Evolutionary conservation across 495 filamentous ascomycete genomes (phyloP), one percentile per base, ranked within the genome.

Genomic region (Aspergillus haitiensis): DNA sequence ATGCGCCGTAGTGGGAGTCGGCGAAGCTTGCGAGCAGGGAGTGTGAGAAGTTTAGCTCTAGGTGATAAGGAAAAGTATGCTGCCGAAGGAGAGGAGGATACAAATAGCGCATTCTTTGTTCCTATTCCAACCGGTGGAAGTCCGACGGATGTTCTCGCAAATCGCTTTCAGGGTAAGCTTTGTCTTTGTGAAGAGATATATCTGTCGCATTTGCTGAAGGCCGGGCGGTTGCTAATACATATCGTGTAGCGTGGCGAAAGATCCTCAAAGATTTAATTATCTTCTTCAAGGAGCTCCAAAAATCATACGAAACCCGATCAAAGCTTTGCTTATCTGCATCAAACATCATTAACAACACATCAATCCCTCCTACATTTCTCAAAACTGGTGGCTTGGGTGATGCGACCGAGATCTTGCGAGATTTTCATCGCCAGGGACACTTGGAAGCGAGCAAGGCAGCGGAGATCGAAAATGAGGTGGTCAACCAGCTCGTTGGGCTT

Each of bases 241-340:
- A 50, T 52, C 62, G 9, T 21, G 27, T 53, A 97, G 94, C 90
- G 52, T 98, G 94, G 94, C 83, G 94, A 39, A 96, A 96, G 79
- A 81, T 96, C 11, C 82, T 98, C 34, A 98, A 98, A 72, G 93
- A 97, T 65, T 79, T 97, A 40, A 97, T 97, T 62, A 80, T 90
- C 33, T 98, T 96, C 71, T 98, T 96, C 72, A 86, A 91, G 63
- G 94, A 98, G 74, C 83, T 98, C 18, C 91, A 97, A 72, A 83
- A 85, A 51, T 90, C 91, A 34, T 96, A 98, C 73, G 94, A 98
- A 64, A 83, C 87, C 47, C 87, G 89, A 52, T 81, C 90, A 2
- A 98, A 96, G 68, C 84, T 88, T 8, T 80, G 96, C 11, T 70
- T 89, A 15, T 96, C 94, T 60, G 82, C 96, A 18, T 88, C 90